Percentiles rank a stretch among this genome's conserved stretches.
phyloP scores from a whole-genome alignment of 192 early-diverging fungal species.

The Obelidium mucronatum region DNA sequence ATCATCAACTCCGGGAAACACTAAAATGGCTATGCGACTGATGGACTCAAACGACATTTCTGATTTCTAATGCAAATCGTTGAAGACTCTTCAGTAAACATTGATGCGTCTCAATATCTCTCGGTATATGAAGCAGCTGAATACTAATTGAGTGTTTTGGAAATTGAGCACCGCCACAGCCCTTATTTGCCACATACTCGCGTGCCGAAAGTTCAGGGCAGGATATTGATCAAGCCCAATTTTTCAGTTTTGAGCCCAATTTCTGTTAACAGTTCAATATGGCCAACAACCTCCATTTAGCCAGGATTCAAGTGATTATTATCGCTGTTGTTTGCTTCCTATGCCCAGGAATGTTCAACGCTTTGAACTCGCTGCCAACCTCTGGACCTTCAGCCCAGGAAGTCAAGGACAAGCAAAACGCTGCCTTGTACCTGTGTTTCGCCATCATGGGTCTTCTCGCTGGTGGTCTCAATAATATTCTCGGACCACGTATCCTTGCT shows the following conservation, averaged over 20 bases:
- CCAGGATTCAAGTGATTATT: conserved; percentile 71
- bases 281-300: conserved; percentile 5
- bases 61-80: too few relatives aligned
- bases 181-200: too few relatives aligned
- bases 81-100: too few relatives aligned
- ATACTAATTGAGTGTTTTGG: too few relatives aligned
- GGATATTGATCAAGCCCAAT: too few relatives aligned
- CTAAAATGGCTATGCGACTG: conserved; percentile 13
- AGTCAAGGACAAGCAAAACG: conserved; percentile 59
- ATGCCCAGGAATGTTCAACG: conserved; percentile 80
- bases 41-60: not conserved
- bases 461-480: conserved; percentile 78
- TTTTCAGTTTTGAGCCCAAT: too few relatives aligned
- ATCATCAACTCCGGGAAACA: conserved; percentile 21
- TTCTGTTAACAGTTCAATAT: too few relatives aligned
- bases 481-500: conserved; percentile 74
- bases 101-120: too few relatives aligned
- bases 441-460: conserved; percentile 77
- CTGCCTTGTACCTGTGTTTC: conserved; percentile 79
- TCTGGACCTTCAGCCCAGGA: conserved; percentile 62
- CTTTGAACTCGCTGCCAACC: conserved; percentile 44
- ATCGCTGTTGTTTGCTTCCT: conserved; percentile 77
- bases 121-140: too few relatives aligned
- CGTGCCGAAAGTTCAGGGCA: too few relatives aligned
- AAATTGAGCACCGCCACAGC: too few relatives aligned